Base-by-base conservation (phyloP, 257 asterid species). In the Nicotiana attenuata region DNA sequence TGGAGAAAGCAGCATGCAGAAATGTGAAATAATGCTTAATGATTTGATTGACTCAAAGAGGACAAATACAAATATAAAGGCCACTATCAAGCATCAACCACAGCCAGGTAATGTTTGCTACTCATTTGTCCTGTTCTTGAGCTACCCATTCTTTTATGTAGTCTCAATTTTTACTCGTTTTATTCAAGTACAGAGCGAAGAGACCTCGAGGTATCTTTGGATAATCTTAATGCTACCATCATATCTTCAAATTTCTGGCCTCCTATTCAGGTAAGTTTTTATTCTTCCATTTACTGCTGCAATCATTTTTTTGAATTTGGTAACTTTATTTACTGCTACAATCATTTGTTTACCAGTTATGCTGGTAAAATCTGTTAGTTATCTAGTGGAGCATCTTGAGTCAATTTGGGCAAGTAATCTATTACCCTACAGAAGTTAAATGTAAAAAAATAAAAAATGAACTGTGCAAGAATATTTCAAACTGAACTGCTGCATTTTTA, bases 181-280 rank as follows among this genome's bases (percentile, higher is more conserved):
- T 61, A 81, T 83, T 86, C 66, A 82, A 80, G 63, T 85, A 85
- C 88, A 89, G 92, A 83, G 65, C 93, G 73, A 90, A 86, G 52
- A 87, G 85, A 84, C 93, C 83, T 84, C 53, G 94, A 83, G 68
- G 78, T 92, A 77, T 93, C 98, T 65, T 88, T 94, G 55, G 92
- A 91, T 76, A 87, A 85, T 86, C 89, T 96, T 82, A 91, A 87
- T 85, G 91, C 97, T 85, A 92, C 98, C 83, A 94, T 96, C 78
- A 89, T 96, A 83, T 96, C 99, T 4, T 88, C 99, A 71, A 96
- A 96, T 85, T 96, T 96, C 91, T 96, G 99, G 99, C 99, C 99
- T 85, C 93, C 98, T 67, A 96, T 96, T 91, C 99, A 94, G 99
- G 98, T 96, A 86, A 71, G 73, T 59, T 16, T 19, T 50, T 50